Evolutionary conservation across 1,284 basidiomycete species (phyloP).

Genomic region (Papiliotrema fonsecae): DNA sequence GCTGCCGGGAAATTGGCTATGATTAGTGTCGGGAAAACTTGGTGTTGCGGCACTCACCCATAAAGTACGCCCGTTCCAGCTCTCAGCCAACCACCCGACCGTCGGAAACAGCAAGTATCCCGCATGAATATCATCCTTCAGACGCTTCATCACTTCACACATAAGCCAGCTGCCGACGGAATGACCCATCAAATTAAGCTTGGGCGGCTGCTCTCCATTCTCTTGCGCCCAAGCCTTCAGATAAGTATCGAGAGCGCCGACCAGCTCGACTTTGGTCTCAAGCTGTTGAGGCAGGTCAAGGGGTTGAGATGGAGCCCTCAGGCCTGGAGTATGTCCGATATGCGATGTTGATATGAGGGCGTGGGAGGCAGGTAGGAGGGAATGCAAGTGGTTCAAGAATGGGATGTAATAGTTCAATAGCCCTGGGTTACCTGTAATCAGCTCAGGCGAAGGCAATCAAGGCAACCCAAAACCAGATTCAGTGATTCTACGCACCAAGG

Average conservation of each 20-base stretch:
- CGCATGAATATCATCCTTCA: conserved; percentile 15
- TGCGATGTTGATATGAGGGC: conserved; percentile 44
- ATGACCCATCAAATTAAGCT: conserved; percentile 41
- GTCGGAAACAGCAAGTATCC: conserved; percentile 40
- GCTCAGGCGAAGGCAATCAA: too few species aligned
- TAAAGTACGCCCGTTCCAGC: conserved; percentile 37
- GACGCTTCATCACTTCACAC: conserved; percentile 32
- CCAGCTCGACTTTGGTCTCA: conserved; percentile 42
- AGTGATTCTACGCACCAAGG: conserved; percentile 21
- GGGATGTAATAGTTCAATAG: conserved; percentile 44
- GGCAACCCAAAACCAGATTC: not conserved
- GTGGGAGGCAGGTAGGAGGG: conserved; percentile 33
- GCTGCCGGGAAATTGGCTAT: conserved; percentile 43
- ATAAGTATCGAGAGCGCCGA: conserved; percentile 16
- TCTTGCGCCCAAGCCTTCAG: conserved; percentile 28
- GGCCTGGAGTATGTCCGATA: conserved; percentile 38
- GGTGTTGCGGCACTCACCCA: conserved; percentile 34
- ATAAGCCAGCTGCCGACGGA: conserved; percentile 43
- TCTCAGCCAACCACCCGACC: conserved; percentile 39
- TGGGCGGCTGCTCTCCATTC: conserved; percentile 7
- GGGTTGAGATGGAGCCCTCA: conserved; percentile 19
- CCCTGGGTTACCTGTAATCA: conserved; percentile 47
- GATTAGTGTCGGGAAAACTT: not conserved
- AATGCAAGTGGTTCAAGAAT: conserved; percentile 39
- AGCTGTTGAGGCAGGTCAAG: conserved; percentile 35